Base-by-base conservation (phyloP, 2,329 filamentous ascomycete species). In the Immersiporthe knoxdaviesiana region DNA sequence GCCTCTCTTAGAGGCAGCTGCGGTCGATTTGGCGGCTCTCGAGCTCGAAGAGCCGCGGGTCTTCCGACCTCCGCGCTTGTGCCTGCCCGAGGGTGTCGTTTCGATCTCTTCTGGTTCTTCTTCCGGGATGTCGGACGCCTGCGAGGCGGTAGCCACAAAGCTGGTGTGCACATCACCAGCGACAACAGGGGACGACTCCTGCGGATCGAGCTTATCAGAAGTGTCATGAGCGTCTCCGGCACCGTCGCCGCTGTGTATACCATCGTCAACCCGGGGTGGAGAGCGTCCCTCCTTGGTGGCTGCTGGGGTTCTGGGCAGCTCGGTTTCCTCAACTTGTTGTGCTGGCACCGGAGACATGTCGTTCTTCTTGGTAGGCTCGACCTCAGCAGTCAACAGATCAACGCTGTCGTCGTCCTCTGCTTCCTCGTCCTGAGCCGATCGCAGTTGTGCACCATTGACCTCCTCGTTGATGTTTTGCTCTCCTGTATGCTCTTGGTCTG, bases 111-210 rank as follows among this genome's bases (percentile, higher is more conserved):
- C 70, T 54, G 64, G n/a, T n/a, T n/a, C 30, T 41, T 65, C 67
- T 47, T 65, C 67, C 37, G 44, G 63, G 10, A 35, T 30, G 24
- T 65, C 67, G 16, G 70, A 71, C 30, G 32, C 61, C n/a, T 67
- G 67, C 6, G 67, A 71, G 24, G 63, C 47, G n/a, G 62, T 50
- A 14, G 67, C 63, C 47, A 65, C 61, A 35, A 65, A 71, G 39
- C 70, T 69, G 18, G 30, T 67, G 27, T 56, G 52, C 52, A 18
- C 52, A 30, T 56, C 52, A 27, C 65, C 64, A 27, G 41, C 44
- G 14, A 56, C 21, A n/a, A 50, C 44, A 56, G 60, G 60, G n/a
- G 58, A 52, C 30, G 67, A 65, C 3, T 32, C 39, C 18, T 52
- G 52, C 27, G n/a, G 27, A 8, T 64, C 30, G 21, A 59, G 44